Conservation (phyloP, 495 filamentous ascomycete species). For the Xylaria castorea region DNA sequence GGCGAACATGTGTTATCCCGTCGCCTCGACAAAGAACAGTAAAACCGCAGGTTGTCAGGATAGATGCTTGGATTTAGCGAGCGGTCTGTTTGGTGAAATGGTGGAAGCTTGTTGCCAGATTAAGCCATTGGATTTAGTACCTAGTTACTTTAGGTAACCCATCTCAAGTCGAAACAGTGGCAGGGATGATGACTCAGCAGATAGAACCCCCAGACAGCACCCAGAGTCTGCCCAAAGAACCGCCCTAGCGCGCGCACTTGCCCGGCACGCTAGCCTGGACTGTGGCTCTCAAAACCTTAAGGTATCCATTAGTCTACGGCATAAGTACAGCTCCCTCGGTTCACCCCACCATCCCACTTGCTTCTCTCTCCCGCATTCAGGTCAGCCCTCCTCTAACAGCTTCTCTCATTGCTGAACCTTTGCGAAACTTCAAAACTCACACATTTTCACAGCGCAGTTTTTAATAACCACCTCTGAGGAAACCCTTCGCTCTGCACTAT, state of each 20-base stretch:
- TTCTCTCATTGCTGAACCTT: background rate
- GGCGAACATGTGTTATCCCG: background rate
- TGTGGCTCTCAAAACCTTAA: background rate
- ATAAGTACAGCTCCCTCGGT: slow-evolving; percentile 1
- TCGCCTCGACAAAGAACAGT: background rate
- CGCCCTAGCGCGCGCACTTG: background rate
- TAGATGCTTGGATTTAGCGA: slow-evolving; percentile 6
- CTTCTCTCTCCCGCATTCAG: slow-evolving; percentile 3
- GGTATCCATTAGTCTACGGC: background rate
- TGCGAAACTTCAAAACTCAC: background rate
- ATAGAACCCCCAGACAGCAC: background rate
- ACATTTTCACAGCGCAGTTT: background rate
- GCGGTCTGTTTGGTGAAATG: slow-evolving; percentile 24
- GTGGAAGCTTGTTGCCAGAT: slow-evolving; percentile 41
- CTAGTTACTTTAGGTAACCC: no score
- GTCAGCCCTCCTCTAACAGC: background rate
- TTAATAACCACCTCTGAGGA: background rate
- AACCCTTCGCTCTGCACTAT: background rate
- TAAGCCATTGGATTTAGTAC: slow-evolving; percentile 25
- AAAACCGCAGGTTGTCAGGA: background rate
- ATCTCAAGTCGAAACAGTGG: background rate
- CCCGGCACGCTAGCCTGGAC: background rate
- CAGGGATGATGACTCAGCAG: slow-evolving; percentile 23
- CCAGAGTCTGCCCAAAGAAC: no score
- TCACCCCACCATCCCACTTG: slow-evolving; percentile 30